phyloP scores from a whole-genome alignment of 2,329 filamentous ascomycete genomes.

The Curvularia sp. region DNA sequence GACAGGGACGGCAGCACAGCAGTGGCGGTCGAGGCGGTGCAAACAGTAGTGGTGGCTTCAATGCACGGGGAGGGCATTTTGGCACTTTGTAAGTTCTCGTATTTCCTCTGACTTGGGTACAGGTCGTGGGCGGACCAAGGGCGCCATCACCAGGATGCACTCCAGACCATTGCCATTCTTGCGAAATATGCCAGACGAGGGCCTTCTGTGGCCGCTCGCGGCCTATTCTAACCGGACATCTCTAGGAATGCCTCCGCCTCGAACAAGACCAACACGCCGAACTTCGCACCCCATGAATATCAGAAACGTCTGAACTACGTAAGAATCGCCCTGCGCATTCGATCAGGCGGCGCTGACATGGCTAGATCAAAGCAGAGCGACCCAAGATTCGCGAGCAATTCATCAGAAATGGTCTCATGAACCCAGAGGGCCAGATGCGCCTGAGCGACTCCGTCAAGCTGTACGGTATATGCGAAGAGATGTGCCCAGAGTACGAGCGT shows the following conservation, averaged over 20 bases:
- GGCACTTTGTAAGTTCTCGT: conserved; percentile 21
- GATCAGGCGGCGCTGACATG: conserved; percentile 19
- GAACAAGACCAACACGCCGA: conserved; percentile 30
- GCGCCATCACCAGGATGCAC: conserved; percentile 16
- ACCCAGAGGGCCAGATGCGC: conserved; percentile 66
- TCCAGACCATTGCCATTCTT: conserved; percentile 5
- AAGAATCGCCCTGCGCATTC: conserved; percentile 11
- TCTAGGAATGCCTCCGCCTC: conserved; percentile 19
- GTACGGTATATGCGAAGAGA: conserved; percentile 67
- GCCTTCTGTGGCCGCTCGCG: conserved; percentile 28
- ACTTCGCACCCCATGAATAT: conserved; percentile 35
- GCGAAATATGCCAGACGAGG: conserved; percentile 13
- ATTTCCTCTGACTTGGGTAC: conserved; percentile 11
- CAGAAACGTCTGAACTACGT: conserved; percentile 35
- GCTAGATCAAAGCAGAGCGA: conserved; percentile 52
- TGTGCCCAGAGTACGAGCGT: conserved; percentile 70
- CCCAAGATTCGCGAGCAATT: conserved; percentile 50
- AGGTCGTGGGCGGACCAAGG: conserved; percentile 23
- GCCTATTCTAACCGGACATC: conserved; percentile 29
- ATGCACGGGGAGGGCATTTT: conserved; percentile 14
- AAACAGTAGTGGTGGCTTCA: not conserved
- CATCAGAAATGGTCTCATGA: conserved; percentile 41
- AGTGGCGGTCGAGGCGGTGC: conserved; percentile 6
- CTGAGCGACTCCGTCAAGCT: conserved; percentile 68
- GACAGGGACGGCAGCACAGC: conserved; percentile 12